A percentile compares a stretch with the other conserved stretches of the same genome.
phyloP scores from a whole-genome alignment of 1,284 basidiomycete species.

The Cryptococcus jaspeensis region DNA sequence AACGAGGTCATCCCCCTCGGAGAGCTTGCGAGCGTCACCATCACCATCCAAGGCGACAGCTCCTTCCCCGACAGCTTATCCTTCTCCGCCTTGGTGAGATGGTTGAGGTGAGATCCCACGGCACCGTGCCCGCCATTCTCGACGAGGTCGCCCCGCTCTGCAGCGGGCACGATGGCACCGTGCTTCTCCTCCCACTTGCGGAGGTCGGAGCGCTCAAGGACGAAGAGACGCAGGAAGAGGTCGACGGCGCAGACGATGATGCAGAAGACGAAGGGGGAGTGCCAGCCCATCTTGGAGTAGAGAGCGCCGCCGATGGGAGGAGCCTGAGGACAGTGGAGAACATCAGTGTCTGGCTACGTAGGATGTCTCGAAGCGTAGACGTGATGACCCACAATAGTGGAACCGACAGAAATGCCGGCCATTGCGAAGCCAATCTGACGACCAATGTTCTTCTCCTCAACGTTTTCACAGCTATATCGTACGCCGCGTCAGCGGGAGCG shows the following conservation, averaged over 20 bases:
- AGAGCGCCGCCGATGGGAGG: conserved; percentile 70
- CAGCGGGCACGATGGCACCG: background rate
- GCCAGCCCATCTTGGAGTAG: conserved; percentile 66
- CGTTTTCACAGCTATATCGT: conserved; percentile 63
- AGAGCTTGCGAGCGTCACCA: conserved; percentile 57
- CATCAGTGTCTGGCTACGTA: background rate
- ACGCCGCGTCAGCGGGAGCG: background rate
- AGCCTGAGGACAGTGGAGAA: conserved; percentile 15
- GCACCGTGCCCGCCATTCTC: background rate
- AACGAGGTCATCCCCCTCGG: conserved; percentile 61
- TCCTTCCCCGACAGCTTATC: conserved; percentile 18
- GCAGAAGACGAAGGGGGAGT: conserved; percentile 71
- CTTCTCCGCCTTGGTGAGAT: conserved; percentile 1
- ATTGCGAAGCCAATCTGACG: conserved; percentile 71
- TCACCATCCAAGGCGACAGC: conserved; percentile 49
- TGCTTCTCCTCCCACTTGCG: conserved; percentile 14
- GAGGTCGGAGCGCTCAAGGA: conserved; percentile 54
- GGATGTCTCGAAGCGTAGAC: background rate
- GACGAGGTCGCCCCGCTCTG: background rate
- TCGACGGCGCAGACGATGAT: conserved; percentile 63
- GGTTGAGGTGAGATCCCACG: background rate
- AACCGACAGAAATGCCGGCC: conserved; percentile 65
- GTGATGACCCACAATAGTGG: conserved; percentile 53
- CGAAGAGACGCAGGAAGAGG: conserved; percentile 57
- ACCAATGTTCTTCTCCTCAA: conserved; percentile 61